phyloP scores from a whole-genome alignment of 75 land plant species.

The Pinus albicaulis region DNA sequence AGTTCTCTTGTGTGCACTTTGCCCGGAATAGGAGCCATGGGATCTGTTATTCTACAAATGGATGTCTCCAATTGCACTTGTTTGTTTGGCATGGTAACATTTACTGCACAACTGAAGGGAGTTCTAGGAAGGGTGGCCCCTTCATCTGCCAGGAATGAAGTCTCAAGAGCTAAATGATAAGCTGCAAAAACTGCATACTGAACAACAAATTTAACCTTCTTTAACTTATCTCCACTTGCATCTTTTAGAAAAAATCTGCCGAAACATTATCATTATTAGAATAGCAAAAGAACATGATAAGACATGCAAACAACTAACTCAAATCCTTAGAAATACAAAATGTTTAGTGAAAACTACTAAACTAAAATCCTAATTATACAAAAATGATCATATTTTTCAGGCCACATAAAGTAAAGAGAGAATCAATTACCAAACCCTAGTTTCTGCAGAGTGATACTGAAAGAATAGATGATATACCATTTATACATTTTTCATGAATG shows the following conservation, averaged over 20 bases:
- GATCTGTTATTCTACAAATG: slow-evolving; percentile 8
- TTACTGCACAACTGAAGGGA: slow-evolving; percentile 18
- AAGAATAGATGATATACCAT: not conserved
- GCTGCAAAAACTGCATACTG: slow-evolving; percentile 79
- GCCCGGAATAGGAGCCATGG: not conserved
- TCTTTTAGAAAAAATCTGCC: slow-evolving; percentile 92
- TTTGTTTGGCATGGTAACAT: slow-evolving; percentile 19
- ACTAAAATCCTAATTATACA: not conserved
- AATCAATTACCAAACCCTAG: not conserved
- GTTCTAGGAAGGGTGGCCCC: slow-evolving; percentile 58
- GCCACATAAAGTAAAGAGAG: not conserved
- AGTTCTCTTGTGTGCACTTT: not conserved
- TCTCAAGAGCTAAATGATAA: slow-evolving; percentile 84
- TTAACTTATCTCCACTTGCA: slow-evolving; percentile 68
- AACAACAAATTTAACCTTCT: slow-evolving; percentile 71
- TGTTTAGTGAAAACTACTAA: not conserved
- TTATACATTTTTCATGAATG: not conserved
- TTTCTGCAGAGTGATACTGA: not conserved
- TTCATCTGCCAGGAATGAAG: slow-evolving; percentile 88
- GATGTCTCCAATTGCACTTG: slow-evolving; percentile 20
- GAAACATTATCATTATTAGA: not conserved
- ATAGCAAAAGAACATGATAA: not conserved
- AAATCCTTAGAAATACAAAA: not conserved
- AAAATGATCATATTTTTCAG: not conserved
- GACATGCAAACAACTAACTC: not conserved